These are phyloP conservation scores for Phytophthora foliorum DNA, from an alignment of 352 stramenopile genomes.

Conservation along the genomic window DNA sequence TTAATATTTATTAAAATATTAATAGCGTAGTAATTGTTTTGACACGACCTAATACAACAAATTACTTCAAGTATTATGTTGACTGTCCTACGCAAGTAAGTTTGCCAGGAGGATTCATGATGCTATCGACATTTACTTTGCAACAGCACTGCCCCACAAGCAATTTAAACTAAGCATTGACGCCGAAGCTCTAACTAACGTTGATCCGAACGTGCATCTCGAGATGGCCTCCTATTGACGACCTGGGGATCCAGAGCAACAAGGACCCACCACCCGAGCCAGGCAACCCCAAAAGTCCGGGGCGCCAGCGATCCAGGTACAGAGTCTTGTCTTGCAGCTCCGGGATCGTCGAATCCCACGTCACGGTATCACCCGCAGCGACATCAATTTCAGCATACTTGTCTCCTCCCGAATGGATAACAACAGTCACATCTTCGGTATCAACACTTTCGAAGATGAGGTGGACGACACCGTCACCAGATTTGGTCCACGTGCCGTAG, in stretches of 20 bases:
- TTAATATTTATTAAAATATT: too few relatives aligned
- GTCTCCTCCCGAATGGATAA: conserved; percentile 30
- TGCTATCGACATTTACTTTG: background rate
- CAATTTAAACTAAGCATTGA: background rate
- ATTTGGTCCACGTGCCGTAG: conserved; percentile 39
- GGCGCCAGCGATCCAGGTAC: conserved; percentile 34
- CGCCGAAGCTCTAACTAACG: conserved; percentile 33
- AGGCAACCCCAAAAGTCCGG: conserved; percentile 20
- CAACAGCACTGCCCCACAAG: background rate
- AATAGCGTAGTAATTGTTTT: too few relatives aligned
- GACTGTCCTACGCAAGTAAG: too few relatives aligned
- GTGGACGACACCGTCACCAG: conserved; percentile 34
- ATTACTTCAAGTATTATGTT: too few relatives aligned
- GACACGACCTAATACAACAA: too few relatives aligned
- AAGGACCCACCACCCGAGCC: conserved; percentile 29
- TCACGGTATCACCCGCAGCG: conserved; percentile 23
- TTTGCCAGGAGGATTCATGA: too few relatives aligned
- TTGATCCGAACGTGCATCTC: conserved; percentile 41
- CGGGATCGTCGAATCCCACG: conserved; percentile 26
- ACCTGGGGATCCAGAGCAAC: conserved; percentile 52
- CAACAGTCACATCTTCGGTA: conserved; percentile 30
- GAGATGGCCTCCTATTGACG: conserved; percentile 40
- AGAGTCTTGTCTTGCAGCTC: conserved; percentile 33
- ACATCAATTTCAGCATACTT: conserved; percentile 29
- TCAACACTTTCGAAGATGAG: conserved; percentile 33